A percentile compares a stretch with the other conserved stretches of the same genome.
phyloP scores from a whole-genome alignment of 768 basidiomycete genomes.

The Panus rudis region DNA sequence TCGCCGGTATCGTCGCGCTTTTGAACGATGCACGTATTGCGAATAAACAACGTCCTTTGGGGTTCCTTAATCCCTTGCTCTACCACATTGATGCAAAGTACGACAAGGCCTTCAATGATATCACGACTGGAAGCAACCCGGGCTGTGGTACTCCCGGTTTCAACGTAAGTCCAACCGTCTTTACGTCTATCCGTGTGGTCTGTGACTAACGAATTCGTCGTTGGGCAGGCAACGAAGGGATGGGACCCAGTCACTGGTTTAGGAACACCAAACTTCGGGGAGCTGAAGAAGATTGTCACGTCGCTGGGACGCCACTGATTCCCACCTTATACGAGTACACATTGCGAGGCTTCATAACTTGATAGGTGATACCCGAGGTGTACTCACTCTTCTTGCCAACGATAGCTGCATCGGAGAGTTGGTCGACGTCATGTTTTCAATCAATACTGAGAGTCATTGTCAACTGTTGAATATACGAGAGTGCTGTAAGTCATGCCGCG shows the following conservation, averaged over 20 bases:
- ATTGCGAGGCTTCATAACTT: too few relatives aligned
- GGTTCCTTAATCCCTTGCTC: constrained; percentile 31
- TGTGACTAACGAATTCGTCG: constrained; percentile 1
- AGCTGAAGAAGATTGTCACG: constrained; percentile 13
- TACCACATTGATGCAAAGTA: constrained; percentile 16
- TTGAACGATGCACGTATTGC: constrained; percentile 32
- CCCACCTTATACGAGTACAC: too few relatives aligned
- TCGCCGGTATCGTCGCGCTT: constrained; percentile 55
- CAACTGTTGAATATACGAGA: constrained; percentile 94
- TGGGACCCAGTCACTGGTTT: constrained; percentile 31
- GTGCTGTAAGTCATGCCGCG: constrained; percentile 90
- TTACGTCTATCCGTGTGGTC: not conserved
- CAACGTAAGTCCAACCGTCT: constrained; percentile 5
- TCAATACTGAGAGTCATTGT: too few relatives aligned
- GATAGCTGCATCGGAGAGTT: too few relatives aligned
- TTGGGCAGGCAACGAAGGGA: constrained; percentile 20
- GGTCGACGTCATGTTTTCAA: too few relatives aligned
- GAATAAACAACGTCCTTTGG: constrained; percentile 22
- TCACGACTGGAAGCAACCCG: constrained; percentile 26
- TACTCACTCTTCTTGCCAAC: too few relatives aligned
- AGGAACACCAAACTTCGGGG: constrained; percentile 27
- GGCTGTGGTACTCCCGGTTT: constrained; percentile 31
- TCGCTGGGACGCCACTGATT: too few relatives aligned
- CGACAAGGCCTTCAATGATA: constrained; percentile 24
- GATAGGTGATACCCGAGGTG: too few relatives aligned